These are phyloP conservation scores for Plasmodium yoelii DNA, from an alignment of 169 alveolate species.

Conservation along the genomic window DNA sequence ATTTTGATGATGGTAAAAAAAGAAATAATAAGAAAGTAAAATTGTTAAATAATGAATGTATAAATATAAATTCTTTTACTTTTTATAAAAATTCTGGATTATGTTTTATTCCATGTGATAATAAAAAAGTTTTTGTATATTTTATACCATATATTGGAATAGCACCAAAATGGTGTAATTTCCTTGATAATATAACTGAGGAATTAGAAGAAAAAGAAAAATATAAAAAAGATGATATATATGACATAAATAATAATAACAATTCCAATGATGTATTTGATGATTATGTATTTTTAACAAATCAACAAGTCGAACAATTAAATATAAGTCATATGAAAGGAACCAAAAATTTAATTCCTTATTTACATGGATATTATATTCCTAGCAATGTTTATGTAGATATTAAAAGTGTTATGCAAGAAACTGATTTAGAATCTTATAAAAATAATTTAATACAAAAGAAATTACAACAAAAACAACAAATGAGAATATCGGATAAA, in stretches of 20 bases:
- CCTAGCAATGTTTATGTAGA: conserved; percentile 90
- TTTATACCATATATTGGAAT: conserved; percentile 95
- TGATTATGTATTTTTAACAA: conserved; percentile 95
- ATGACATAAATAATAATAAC: conserved; percentile 76
- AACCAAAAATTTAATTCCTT: conserved; percentile 93
- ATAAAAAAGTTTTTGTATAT: conserved; percentile 93
- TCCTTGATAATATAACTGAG: conserved; percentile 96
- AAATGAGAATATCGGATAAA: conserved; percentile 83
- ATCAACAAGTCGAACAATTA: conserved; percentile 93
- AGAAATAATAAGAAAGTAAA: conserved; percentile 29
- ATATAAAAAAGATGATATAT: conserved; percentile 77
- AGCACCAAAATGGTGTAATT: conserved; percentile 98
- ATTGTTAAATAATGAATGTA: conserved; percentile 26
- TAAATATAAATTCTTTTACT: conserved; percentile 80
- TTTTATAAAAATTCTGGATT: conserved; percentile 93
- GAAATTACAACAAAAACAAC: conserved; percentile 88
- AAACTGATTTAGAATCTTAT: conserved; percentile 88
- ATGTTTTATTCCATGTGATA: conserved; percentile 94
- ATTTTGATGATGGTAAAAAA: conserved; percentile 45
- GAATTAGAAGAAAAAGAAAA: conserved; percentile 93
- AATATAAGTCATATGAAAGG: conserved; percentile 94
- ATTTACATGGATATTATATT: conserved; percentile 96
- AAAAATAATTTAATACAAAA: conserved; percentile 84
- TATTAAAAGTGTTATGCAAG: conserved; percentile 87
- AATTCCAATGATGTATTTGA: conserved; percentile 85